Conservation (phyloP, 73 alveolate species). For the Paraurostyla sp. region DNA sequence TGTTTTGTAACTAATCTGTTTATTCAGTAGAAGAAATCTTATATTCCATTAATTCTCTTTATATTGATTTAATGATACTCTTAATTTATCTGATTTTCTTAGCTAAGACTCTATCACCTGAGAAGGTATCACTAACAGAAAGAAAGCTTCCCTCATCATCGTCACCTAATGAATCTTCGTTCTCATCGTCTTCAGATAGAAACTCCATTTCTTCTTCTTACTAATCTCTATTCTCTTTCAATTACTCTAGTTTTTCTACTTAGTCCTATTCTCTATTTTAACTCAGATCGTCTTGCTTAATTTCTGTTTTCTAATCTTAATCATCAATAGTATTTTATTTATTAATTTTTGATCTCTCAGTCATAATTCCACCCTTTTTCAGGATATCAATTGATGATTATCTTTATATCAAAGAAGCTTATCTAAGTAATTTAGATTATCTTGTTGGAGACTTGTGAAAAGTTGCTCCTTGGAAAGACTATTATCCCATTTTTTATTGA, state of each 20-base stretch:
- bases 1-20: not conserved
- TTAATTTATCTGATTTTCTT: not conserved
- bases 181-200: not conserved
- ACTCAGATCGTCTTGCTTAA: not conserved
- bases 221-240: no score
- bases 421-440: not conserved
- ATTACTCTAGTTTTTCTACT: no score
- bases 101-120: constrained; percentile 18
- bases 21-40: no score
- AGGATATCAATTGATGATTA: constrained; percentile 1
- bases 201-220: not conserved
- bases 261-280: no score
- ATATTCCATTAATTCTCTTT: not conserved
- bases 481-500: not conserved
- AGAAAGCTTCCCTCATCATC: not conserved
- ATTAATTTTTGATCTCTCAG: not conserved
- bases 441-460: constrained; percentile 9
- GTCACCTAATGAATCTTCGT: not conserved
- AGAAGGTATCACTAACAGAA: not conserved
- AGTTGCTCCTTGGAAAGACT: constrained; percentile 22
- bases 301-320: not conserved
- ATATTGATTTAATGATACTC: not conserved
- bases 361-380: no score
- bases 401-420: no score
- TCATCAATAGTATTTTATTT: not conserved